Evolutionary conservation across 1,284 basidiomycete genomes (phyloP).

Genomic region (Crucibulum parvulum): DNA sequence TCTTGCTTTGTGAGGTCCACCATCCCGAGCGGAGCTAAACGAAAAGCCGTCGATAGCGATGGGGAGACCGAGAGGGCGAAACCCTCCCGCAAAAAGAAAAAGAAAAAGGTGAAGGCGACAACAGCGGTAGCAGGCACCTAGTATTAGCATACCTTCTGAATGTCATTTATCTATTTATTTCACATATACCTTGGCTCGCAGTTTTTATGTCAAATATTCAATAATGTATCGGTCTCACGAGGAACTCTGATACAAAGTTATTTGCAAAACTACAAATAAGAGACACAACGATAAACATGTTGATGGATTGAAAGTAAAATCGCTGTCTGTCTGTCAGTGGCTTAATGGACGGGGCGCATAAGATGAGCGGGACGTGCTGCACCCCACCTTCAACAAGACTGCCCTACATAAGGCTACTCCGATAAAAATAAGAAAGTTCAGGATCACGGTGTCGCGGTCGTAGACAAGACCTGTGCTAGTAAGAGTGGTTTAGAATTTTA

Average conservation of each 20-base stretch:
- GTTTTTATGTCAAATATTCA: too few species aligned
- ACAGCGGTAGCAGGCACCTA: too few species aligned
- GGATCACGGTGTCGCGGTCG: background rate
- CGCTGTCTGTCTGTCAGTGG: too few species aligned
- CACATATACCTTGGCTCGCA: background rate
- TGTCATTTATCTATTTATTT: background rate
- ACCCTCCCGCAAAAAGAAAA: constrained; percentile 28
- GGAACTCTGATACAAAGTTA: background rate
- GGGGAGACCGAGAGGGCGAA: constrained; percentile 12
- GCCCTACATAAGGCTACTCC: background rate
- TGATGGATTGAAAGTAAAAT: too few species aligned
- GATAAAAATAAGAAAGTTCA: background rate
- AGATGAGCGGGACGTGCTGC: too few species aligned
- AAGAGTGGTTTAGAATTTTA: constrained; percentile 31
- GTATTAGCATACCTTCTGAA: too few species aligned
- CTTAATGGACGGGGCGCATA: too few species aligned
- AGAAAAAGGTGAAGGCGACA: constrained; percentile 22
- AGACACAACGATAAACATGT: too few species aligned
- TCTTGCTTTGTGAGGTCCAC: constrained; percentile 73
- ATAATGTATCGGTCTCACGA: too few species aligned
- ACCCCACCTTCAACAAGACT: background rate
- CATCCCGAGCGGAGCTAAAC: constrained; percentile 2
- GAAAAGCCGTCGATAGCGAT: constrained; percentile 13
- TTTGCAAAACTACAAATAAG: too few species aligned
- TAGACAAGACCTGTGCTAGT: constrained; percentile 19